A percentile compares a stretch with the other conserved stretches of the same genome.
Conservation (phyloP, 768 basidiomycete genomes). For the Pisolithus microcarpus region DNA sequence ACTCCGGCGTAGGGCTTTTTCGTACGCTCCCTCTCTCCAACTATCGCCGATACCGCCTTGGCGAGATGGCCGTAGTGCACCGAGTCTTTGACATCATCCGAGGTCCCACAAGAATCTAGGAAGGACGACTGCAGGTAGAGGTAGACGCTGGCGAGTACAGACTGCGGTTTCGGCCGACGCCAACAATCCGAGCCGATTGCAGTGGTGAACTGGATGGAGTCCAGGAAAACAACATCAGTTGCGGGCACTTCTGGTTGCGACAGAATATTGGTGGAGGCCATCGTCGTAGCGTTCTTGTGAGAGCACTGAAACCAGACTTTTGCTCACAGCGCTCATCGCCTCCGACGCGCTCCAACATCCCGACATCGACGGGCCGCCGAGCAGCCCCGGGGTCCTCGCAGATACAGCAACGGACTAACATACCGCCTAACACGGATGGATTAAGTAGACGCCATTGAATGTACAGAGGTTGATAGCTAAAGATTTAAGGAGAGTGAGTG, state of each 20-base stretch:
- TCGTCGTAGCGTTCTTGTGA: background rate
- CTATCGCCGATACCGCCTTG: conserved; percentile 36
- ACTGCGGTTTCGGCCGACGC: conserved; percentile 42
- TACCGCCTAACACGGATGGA: too few species aligned
- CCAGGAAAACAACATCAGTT: conserved; percentile 41
- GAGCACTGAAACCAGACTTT: too few species aligned
- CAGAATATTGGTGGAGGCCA: background rate
- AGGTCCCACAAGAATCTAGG: conserved; percentile 37
- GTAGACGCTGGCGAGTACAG: conserved; percentile 41
- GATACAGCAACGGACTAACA: too few species aligned
- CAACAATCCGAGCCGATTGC: conserved; percentile 47
- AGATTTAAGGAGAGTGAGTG: background rate
- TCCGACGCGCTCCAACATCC: too few species aligned
- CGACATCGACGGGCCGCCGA: too few species aligned
- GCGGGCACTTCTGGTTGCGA: background rate
- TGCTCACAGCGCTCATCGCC: too few species aligned
- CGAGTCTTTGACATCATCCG: conserved; percentile 49
- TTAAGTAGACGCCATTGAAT: background rate
- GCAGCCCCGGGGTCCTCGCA: too few species aligned
- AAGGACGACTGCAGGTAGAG: conserved; percentile 36
- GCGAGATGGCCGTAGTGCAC: conserved; percentile 61
- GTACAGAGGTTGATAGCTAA: background rate
- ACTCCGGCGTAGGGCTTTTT: conserved; percentile 22
- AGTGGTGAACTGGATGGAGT: conserved; percentile 34
- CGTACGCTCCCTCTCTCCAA: conserved; percentile 6